A percentile compares a stretch with the other conserved stretches of the same genome.
phyloP scores from a whole-genome alignment of 1,284 basidiomycete species.

The Boletellus deceptivus region DNA sequence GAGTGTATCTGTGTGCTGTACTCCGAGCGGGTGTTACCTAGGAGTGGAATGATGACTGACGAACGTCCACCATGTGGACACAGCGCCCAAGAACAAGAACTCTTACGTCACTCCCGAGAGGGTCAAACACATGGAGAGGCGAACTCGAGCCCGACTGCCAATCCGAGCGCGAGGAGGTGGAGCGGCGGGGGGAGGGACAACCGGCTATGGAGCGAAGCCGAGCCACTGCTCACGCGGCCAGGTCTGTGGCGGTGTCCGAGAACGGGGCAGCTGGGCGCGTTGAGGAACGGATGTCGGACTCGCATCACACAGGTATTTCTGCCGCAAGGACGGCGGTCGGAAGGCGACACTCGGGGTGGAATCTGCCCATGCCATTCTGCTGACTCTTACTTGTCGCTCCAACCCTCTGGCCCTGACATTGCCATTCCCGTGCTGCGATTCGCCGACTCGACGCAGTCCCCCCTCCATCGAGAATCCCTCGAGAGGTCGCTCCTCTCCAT shows the following conservation, averaged over 20 bases:
- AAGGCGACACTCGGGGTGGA: not conserved
- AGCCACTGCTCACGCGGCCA: not conserved
- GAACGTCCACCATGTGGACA: too few relatives aligned
- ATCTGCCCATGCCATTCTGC: not conserved
- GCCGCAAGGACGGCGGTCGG: not conserved
- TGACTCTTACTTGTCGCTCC: not conserved
- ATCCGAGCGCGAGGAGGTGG: too few relatives aligned
- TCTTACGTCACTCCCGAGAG: too few relatives aligned
- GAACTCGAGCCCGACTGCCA: too few relatives aligned
- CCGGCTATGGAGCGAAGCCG: slow-evolving; percentile 3
- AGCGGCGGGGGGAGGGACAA: not conserved
- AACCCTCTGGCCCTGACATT: not conserved
- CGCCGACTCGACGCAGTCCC: not conserved
- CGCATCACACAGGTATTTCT: not conserved
- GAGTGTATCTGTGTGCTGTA: too few relatives aligned
- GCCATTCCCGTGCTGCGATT: slow-evolving; percentile 14
- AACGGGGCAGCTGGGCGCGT: not conserved
- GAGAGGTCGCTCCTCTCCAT: not conserved
- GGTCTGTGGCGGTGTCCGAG: slow-evolving; percentile 2
- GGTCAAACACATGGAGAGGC: too few relatives aligned
- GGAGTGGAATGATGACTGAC: too few relatives aligned
- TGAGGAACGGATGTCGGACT: not conserved
- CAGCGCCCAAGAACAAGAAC: too few relatives aligned
- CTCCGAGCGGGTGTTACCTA: too few relatives aligned
- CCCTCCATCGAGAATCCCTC: slow-evolving; percentile 14